Conservation (phyloP, 1,139 yeast genomes). For the Protomyces arabidopsidicola region DNA sequence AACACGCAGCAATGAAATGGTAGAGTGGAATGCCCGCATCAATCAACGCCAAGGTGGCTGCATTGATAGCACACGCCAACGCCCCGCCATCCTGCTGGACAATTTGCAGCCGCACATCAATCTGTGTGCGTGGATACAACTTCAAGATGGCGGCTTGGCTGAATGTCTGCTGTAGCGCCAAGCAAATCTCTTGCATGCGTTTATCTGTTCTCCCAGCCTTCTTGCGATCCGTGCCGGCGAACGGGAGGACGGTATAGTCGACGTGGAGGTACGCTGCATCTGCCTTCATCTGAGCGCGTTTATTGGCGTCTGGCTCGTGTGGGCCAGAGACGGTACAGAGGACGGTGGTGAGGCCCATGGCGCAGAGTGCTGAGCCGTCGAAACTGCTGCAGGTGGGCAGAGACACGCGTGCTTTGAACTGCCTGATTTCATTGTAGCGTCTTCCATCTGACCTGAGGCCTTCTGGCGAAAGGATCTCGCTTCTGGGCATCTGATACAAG, state of each 20-base stretch:
- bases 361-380: slow-evolving; percentile 89
- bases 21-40: slow-evolving; percentile 96
- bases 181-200: slow-evolving; percentile 70
- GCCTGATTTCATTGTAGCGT: slow-evolving; percentile 86
- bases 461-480: slow-evolving; percentile 84
- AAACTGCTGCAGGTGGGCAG: slow-evolving; percentile 71
- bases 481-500: slow-evolving; percentile 1
- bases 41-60: slow-evolving; percentile 81
- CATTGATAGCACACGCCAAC: slow-evolving; percentile 72
- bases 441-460: slow-evolving; percentile 87
- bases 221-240: slow-evolving; percentile 68
- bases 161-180: slow-evolving; percentile 72
- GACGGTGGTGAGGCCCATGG: slow-evolving; percentile 88
- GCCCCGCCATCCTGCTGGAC: slow-evolving; percentile 84
- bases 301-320: slow-evolving; percentile 58
- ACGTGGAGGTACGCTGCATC: slow-evolving; percentile 59
- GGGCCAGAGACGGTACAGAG: slow-evolving; percentile 88
- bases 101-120: slow-evolving; percentile 68
- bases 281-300: slow-evolving; percentile 35
- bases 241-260: slow-evolving; percentile 68
- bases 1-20: slow-evolving; percentile 77
- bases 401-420: slow-evolving; percentile 72
- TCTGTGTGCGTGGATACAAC: slow-evolving; percentile 76
- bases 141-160: slow-evolving; percentile 70
- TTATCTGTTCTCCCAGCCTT: slow-evolving; percentile 51